These are phyloP conservation scores for Aspergillus sp. DNA, from an alignment of 2,329 filamentous ascomycete species.

Conservation along the genomic window DNA sequence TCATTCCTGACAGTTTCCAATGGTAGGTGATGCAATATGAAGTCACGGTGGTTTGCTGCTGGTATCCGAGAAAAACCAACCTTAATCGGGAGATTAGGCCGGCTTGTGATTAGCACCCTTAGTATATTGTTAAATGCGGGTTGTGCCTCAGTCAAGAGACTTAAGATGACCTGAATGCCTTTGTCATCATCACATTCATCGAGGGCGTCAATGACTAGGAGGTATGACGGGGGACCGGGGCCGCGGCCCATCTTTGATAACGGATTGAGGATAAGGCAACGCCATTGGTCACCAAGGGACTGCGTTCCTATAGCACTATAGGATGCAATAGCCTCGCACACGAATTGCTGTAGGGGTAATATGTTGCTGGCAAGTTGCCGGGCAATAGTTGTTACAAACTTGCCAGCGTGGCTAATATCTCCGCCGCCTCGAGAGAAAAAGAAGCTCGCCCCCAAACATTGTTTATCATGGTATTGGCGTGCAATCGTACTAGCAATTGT, in stretches of 20 bases:
- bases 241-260: conserved; percentile 3
- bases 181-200: conserved; percentile 27
- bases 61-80: conserved; percentile 21
- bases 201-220: conserved; percentile 26
- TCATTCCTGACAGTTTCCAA: not conserved
- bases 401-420: conserved; percentile 23
- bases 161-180: conserved; percentile 21
- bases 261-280: conserved; percentile 26
- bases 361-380: conserved; percentile 29
- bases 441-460: conserved; percentile 32
- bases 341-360: conserved; percentile 22
- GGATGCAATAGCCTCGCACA: conserved; percentile 21
- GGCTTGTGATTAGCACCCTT: conserved; percentile 26
- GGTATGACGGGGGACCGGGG: not conserved
- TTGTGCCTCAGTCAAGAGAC: conserved; percentile 18
- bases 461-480: conserved; percentile 16
- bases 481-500: conserved; percentile 36
- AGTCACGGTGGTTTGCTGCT: conserved; percentile 4
- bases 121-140: conserved; percentile 11
- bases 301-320: conserved; percentile 24
- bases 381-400: conserved; percentile 40
- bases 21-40: not conserved
- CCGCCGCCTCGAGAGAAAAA: conserved; percentile 48
- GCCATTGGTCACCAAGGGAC: conserved; percentile 27
- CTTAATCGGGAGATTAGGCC: conserved; percentile 26